Conservation (phyloP, 768 basidiomycete genomes). For the Grammothele lineata region DNA sequence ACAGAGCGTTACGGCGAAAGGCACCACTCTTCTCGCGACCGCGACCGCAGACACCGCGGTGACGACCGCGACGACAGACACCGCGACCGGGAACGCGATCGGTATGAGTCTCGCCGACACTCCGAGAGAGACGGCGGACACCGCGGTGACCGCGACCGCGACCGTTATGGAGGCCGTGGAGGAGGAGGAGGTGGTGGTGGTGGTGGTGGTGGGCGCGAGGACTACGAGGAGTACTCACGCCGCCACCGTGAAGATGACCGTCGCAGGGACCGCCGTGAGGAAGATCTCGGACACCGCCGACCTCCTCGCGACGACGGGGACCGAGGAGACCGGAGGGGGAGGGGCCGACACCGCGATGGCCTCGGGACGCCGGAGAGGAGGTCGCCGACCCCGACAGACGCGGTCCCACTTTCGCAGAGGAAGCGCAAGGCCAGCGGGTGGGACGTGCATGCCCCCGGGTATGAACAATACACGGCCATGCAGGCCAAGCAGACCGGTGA, state of each 20-base stretch:
- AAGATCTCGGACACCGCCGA: constrained; percentile 34
- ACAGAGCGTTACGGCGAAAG: constrained; percentile 57
- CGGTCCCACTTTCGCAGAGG: constrained; percentile 76
- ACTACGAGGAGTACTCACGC: constrained; percentile 19
- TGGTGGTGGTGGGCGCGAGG: constrained; percentile 25
- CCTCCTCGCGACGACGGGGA: constrained; percentile 26
- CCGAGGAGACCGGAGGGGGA: constrained; percentile 37
- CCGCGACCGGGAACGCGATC: constrained; percentile 23
- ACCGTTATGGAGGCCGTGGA: constrained; percentile 25
- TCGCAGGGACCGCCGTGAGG: constrained; percentile 28
- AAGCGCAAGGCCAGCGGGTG: constrained; percentile 89
- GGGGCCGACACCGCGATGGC: constrained; percentile 49
- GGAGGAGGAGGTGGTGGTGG: constrained; percentile 21
- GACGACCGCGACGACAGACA: constrained; percentile 29
- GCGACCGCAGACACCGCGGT: constrained; percentile 29
- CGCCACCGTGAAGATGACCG: constrained; percentile 39
- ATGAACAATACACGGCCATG: constrained; percentile 90
- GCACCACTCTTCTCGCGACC: constrained; percentile 30
- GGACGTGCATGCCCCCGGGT: constrained; percentile 95
- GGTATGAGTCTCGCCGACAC: constrained; percentile 7
- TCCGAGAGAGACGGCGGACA: constrained; percentile 15
- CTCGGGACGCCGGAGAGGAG: constrained; percentile 72
- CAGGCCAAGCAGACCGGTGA: constrained; percentile 98
- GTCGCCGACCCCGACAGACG: constrained; percentile 88
- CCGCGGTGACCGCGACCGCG: constrained; percentile 24